A percentile compares a stretch with the other conserved stretches of the same genome.
Conservation (phyloP, 176 grass and related monocot genomes). For the Cenchrus purpureus region DNA sequence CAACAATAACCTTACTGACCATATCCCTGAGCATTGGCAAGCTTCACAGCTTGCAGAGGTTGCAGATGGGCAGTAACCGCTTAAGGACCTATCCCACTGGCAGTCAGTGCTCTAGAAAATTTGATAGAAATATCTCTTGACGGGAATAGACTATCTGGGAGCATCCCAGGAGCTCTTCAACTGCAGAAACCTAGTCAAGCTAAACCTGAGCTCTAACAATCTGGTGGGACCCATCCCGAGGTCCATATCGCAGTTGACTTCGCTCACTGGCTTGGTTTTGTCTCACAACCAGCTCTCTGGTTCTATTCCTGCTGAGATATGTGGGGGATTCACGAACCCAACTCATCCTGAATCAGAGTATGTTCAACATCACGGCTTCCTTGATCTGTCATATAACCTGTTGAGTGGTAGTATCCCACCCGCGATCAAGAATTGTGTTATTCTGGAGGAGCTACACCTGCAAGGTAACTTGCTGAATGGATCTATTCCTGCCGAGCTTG, state of each 20-base stretch:
- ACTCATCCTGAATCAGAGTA: constrained; percentile 62
- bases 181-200: constrained; percentile 70
- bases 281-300: constrained; percentile 73
- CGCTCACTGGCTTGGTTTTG: constrained; percentile 74
- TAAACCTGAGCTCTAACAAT: constrained; percentile 75
- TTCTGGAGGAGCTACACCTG: constrained; percentile 60
- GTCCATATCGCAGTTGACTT: constrained; percentile 62
- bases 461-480: constrained; percentile 73
- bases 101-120: constrained; percentile 64
- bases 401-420: constrained; percentile 63
- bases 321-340: constrained; percentile 54
- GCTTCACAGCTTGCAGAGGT: constrained; percentile 44
- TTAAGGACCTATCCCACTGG: constrained; percentile 66
- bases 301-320: constrained; percentile 70
- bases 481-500: constrained; percentile 73
- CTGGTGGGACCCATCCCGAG: constrained; percentile 56
- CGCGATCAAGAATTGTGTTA: constrained; percentile 62
- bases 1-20: constrained; percentile 60
- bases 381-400: constrained; percentile 78
- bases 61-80: constrained; percentile 63
- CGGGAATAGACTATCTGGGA: constrained; percentile 73
- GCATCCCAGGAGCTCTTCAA: constrained; percentile 79
- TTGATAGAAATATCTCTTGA: constrained; percentile 57
- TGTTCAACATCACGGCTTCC: constrained; percentile 59
- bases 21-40: constrained; percentile 63